Evolutionary conservation across 169 alveolate genomes (phyloP).

Genomic region (Cryptosporidium parvum): DNA sequence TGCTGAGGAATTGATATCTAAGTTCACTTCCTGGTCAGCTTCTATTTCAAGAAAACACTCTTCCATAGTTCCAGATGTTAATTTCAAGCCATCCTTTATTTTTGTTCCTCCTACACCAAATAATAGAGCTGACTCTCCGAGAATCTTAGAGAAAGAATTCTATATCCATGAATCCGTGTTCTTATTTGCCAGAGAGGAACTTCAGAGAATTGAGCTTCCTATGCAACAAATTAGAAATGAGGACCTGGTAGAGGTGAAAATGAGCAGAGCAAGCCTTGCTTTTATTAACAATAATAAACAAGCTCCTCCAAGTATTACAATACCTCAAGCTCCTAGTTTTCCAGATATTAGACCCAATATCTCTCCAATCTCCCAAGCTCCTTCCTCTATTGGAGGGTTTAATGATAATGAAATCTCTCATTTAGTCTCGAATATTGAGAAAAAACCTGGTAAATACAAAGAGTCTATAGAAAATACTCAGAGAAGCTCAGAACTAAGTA

Average conservation of each 20-base stretch:
- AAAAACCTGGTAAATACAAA: not conserved
- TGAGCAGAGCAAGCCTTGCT: slow-evolving; percentile 26
- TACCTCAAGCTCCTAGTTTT: not conserved
- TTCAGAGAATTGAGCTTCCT: slow-evolving; percentile 23
- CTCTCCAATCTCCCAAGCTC: not conserved
- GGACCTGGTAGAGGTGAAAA: slow-evolving; percentile 33
- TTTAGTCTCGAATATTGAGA: not conserved
- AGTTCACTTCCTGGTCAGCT: slow-evolving; percentile 68
- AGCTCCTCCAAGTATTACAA: not conserved
- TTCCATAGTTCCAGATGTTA: slow-evolving; percentile 12
- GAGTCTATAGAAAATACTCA: not conserved
- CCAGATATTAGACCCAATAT: not conserved
- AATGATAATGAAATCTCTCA: not conserved
- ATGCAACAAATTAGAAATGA: not conserved
- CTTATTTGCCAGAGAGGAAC: slow-evolving; percentile 35
- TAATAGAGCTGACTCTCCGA: slow-evolving; percentile 51
- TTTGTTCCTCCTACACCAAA: slow-evolving; percentile 72
- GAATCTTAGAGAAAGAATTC: slow-evolving; percentile 14
- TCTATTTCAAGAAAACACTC: slow-evolving; percentile 23
- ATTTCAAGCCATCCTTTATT: slow-evolving; percentile 36
- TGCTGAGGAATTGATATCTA: not conserved
- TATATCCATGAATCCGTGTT: slow-evolving; percentile 26
- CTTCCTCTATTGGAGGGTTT: not conserved
- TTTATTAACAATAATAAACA: not conserved
- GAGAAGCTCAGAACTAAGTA: not conserved